A percentile compares a stretch with the other conserved stretches of the same genome.
These are phyloP conservation scores for Corymbia calophylla DNA, from an alignment of 441 rosid species.

Conservation along the genomic window DNA sequence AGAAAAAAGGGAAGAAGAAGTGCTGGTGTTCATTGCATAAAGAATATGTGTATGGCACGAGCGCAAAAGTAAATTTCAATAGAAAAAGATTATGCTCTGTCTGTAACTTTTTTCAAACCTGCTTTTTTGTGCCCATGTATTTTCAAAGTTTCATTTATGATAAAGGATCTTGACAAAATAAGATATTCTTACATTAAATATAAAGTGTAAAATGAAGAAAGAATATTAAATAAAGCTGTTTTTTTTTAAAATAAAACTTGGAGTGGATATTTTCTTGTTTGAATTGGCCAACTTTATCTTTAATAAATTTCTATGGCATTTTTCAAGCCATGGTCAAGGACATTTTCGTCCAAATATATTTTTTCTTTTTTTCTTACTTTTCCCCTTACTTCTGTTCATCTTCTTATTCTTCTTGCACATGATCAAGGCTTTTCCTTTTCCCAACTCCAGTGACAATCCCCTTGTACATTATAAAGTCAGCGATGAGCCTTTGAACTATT, in stretches of 20 bases:
- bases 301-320: neutral
- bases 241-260: neutral
- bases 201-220: neutral
- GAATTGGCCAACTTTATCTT: neutral
- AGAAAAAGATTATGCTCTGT: neutral
- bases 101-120: neutral
- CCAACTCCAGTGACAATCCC: neutral
- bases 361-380: neutral
- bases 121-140: neutral
- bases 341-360: neutral
- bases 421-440: neutral
- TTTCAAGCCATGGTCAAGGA: neutral
- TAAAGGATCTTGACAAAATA: neutral
- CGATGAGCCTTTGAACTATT: neutral
- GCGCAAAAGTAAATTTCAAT: neutral
- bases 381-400: neutral
- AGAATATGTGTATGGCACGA: neutral
- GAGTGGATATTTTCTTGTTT: neutral
- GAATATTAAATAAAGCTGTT: neutral
- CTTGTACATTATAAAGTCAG: neutral
- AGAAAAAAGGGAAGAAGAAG: neutral
- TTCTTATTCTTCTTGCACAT: neutral
- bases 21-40: too few relatives aligned
- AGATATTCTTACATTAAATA: neutral
- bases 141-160: neutral